These are phyloP conservation scores for Themeda triandra DNA, from an alignment of 176 grass and related monocot genomes.

Conservation along the genomic window DNA sequence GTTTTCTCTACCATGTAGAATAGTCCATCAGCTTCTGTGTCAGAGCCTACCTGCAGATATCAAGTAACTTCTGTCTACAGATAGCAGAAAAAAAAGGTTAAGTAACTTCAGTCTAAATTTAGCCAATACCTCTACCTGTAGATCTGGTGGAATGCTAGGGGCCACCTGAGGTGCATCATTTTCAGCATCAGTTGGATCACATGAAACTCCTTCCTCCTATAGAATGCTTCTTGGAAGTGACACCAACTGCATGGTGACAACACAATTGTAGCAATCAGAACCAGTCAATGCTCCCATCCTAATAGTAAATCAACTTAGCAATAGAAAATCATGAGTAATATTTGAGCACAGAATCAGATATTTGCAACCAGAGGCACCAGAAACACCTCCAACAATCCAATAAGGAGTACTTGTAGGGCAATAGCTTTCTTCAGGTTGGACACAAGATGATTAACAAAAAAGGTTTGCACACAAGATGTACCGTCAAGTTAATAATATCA, in stretches of 20 bases:
- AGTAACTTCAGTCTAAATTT: neutral
- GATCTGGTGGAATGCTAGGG: neutral
- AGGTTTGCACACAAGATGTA: neutral
- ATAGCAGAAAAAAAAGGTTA: neutral
- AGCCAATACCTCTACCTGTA: slow-evolving; percentile 28
- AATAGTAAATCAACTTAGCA: neutral
- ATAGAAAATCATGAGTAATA: neutral
- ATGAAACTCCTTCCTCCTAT: slow-evolving; percentile 32
- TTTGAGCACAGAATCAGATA: neutral
- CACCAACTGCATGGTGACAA: slow-evolving; percentile 28
- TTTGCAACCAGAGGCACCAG: neutral
- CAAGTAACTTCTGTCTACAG: too few species aligned
- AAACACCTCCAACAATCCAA: neutral
- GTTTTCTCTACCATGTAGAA: too few species aligned
- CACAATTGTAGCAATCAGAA: slow-evolving; percentile 5
- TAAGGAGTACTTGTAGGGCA: neutral
- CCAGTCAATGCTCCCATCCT: neutral
- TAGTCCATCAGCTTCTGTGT: too few species aligned
- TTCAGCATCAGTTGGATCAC: slow-evolving; percentile 24
- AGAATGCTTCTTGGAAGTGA: slow-evolving; percentile 26
- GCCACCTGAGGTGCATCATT: slow-evolving; percentile 30
- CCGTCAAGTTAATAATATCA: neutral
- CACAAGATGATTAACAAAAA: neutral
- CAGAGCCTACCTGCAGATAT: too few species aligned
- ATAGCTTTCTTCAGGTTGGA: neutral